Percentiles rank a stretch among this genome's conserved stretches.
Conservation (phyloP, 768 basidiomycete species). For the Gymnopilus junonius region DNA sequence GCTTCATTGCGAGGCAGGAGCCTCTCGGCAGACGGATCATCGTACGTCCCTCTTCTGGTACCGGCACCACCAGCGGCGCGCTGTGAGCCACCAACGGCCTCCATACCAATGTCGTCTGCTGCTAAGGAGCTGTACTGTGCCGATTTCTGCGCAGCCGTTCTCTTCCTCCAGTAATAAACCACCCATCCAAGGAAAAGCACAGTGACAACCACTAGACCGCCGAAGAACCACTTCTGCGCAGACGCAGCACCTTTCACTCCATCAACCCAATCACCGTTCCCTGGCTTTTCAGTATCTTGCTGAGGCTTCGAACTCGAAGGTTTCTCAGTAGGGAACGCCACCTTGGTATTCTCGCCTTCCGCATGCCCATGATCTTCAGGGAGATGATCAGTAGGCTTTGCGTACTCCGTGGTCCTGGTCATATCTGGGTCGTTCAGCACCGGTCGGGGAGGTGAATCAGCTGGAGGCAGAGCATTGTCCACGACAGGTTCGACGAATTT, state of each 20-base stretch:
- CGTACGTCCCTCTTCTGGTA: slow-evolving; percentile 83
- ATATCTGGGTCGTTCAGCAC: slow-evolving; percentile 33
- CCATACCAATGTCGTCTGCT: slow-evolving; percentile 83
- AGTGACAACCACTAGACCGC: slow-evolving; percentile 68
- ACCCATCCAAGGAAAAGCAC: slow-evolving; percentile 67
- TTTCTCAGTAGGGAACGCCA: slow-evolving; percentile 53
- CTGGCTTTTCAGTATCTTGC: slow-evolving; percentile 32
- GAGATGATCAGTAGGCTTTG: slow-evolving; percentile 86
- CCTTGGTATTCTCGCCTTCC: slow-evolving; percentile 79
- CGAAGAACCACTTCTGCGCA: slow-evolving; percentile 86
- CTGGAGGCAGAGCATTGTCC: slow-evolving; percentile 51
- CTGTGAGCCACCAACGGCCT: slow-evolving; percentile 47
- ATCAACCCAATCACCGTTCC: slow-evolving; percentile 79
- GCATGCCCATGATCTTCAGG: slow-evolving; percentile 82
- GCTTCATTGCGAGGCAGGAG: slow-evolving; percentile 13
- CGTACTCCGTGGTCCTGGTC: slow-evolving; percentile 59
- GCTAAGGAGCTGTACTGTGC: slow-evolving; percentile 63
- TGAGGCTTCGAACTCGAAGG: slow-evolving; percentile 25
- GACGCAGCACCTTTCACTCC: slow-evolving; percentile 68
- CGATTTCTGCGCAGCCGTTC: slow-evolving; percentile 39
- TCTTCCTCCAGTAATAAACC: slow-evolving; percentile 79
- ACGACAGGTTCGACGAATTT: slow-evolving; percentile 61
- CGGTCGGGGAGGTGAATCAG: slow-evolving; percentile 42
- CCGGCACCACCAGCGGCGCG: slow-evolving; percentile 30
- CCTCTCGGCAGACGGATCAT: slow-evolving; percentile 52